Base-by-base conservation (phyloP, 116 monocot species). In the Papilionanthe hybrid region DNA sequence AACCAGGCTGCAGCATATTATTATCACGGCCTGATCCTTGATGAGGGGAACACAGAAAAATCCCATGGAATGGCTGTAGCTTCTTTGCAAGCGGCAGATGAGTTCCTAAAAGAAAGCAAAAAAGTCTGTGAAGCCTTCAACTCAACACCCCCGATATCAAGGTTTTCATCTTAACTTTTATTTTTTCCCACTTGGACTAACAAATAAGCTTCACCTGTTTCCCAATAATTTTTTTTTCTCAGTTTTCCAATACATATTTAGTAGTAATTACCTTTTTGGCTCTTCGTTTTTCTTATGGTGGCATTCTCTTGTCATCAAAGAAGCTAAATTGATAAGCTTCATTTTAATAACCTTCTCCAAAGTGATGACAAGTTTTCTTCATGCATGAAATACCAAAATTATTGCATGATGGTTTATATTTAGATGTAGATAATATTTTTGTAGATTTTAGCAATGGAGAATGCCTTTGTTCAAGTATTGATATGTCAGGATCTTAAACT, bases 1-100 rank as follows among this genome's bases (percentile, higher is more conserved):
- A 25, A 22, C 42, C 85, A 98, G 98, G 98, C 94, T 76, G 98
- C 93, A 79, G 93, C 98, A 65, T 98, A 98, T 79, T 98, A 98
- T 82, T 98, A 91, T 81, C 98, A 98, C 79, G 94, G 98, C 1
- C 53, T 94, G 63, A 91, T 98, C 79, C 94, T 98, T 80, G 91
- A 94, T 77, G 93, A 95, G 72, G 88, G 91, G 9, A 94, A 89
- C 80, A 92, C 87, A 20, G 93, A 94, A 75, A 92, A 85, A 88
- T 98, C 94, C n/a, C 91, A 92, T 76, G 81, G 84, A 11, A 87
- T 81, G 82, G 88, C 94, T 68, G 79, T 84, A 12, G 85, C 93
- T 82, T 87, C 98, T 67, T 53, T 98, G 63, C 85, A 86, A 85
- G 91, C 92, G 19, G 88, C 98, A 50, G 91, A 91, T 44, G 93